Evolutionary conservation across 2,329 filamentous ascomycete genomes (phyloP), one percentile per base, ranked within the genome.

Genomic region (Fusarium tanahbumbuense): DNA sequence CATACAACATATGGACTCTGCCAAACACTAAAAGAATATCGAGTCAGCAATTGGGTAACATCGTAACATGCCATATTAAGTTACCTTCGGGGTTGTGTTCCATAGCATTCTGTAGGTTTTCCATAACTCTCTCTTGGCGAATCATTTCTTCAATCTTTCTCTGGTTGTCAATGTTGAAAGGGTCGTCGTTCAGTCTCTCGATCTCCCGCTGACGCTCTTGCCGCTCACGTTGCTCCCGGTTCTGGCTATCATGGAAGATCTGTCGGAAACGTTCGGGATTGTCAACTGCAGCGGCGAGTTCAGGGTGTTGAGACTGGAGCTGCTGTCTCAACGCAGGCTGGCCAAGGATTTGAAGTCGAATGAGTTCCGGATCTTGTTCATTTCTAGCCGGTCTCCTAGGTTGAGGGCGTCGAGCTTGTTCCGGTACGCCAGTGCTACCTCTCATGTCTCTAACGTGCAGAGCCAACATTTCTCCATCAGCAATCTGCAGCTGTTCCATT

Each of bases 111-210:
- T 98, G 94, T 64, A 98, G 81, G 77, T 99, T 99, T 82, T 98
- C 94, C 80, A 95, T 94, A 47, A 99, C 95, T 18, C 91, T 87
- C 81, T 98, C 93, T 81, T 98, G 93, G 58, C 96, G 91, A 77
- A 99, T 99, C 81, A 98, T 97, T 82, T 99, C 96, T 78, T 96
- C 95, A 68, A 99, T 99, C 82, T 91, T 93, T 48, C 87, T 87
- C 81, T 99, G 96, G 11, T 94, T 93, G 70, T 98, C 94, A 27
- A 93, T 83, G 77, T 99, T 95, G 82, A 98, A 98, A 1, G 95
- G 94, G 76, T 99, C 96, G 12, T 94, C 92, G 78, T 98, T 98
- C 66, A 98, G 85, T 76, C 92, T 86, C 67, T 91, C 90, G 73
- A 98, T 94, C 78, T 95, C 90, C 56, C 92, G 90, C 78, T 94